These are phyloP conservation scores for Bolboschoenoplectus hybrid DNA, from an alignment of 202 grass and related monocot genomes.

Conservation along the genomic window DNA sequence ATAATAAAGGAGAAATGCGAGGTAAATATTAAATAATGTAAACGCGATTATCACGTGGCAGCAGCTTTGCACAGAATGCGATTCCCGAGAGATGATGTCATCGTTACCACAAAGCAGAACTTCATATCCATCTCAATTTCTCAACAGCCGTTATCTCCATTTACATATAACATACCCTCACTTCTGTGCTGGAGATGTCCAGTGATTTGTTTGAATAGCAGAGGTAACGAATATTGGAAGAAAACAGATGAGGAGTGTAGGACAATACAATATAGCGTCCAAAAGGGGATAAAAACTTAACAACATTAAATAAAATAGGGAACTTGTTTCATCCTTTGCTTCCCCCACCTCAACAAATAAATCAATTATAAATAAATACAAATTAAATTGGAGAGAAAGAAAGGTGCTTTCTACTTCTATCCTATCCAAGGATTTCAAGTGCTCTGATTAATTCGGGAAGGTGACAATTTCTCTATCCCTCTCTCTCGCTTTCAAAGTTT, in stretches of 20 bases:
- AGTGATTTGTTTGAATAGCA: neutral
- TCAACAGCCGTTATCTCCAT: neutral
- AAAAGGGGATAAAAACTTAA: conserved; percentile 10
- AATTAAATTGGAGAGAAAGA: neutral
- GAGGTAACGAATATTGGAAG: neutral
- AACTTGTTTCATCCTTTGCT: conserved; percentile 1
- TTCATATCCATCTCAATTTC: neutral
- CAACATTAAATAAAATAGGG: neutral
- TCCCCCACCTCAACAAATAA: conserved; percentile 38
- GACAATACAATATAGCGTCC: conserved; percentile 13
- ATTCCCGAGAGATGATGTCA: conserved; percentile 23
- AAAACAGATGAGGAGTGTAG: neutral
- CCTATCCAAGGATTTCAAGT: neutral
- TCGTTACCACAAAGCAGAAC: conserved; percentile 34
- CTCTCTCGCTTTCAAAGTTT: neutral
- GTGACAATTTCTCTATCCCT: neutral
- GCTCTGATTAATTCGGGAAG: conserved; percentile 30
- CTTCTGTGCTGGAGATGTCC: neutral
- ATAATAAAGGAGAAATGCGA: neutral
- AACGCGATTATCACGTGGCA: neutral
- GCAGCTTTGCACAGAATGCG: conserved; percentile 4
- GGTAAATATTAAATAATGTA: neutral
- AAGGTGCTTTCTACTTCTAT: neutral
- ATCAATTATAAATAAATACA: neutral
- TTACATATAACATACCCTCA: neutral